Conservation (phyloP, 306 rosid genomes). For the Cicer judaicum region DNA sequence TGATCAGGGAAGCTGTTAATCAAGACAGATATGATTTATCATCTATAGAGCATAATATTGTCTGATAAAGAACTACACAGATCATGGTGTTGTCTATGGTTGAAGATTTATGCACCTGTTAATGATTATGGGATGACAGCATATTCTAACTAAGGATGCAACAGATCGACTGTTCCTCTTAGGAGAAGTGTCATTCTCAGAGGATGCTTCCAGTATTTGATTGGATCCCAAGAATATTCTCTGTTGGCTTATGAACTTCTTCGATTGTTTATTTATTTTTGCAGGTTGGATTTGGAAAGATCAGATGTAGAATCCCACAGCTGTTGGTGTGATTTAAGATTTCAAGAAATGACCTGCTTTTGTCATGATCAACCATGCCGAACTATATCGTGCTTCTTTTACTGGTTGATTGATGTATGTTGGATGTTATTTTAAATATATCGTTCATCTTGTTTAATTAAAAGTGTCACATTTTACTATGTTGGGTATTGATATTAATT, state of each 20-base stretch:
- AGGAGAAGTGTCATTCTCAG: conserved; percentile 52
- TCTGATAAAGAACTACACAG: conserved; percentile 28
- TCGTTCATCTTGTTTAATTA: conserved; percentile 32
- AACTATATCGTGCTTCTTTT: conserved; percentile 74
- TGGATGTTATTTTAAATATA: conserved; percentile 60
- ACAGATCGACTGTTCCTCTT: conserved; percentile 47
- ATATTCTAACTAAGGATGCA: conserved; percentile 47
- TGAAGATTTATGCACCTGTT: conserved; percentile 47
- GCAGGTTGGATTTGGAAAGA: conserved; percentile 77
- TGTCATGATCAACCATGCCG: conserved; percentile 72
- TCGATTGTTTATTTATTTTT: conserved; percentile 64
- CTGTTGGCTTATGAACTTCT: conserved; percentile 61
- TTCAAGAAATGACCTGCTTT: conserved; percentile 74
- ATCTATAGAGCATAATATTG: conserved; percentile 41
- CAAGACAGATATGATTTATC: conserved; percentile 43
- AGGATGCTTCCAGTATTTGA: conserved; percentile 70
- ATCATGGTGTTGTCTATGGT: conserved; percentile 43
- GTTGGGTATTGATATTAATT: conserved; percentile 35
- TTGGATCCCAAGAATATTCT: conserved; percentile 60
- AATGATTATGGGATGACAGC: conserved; percentile 44
- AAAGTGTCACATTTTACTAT: conserved; percentile 44
- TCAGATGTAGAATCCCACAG: conserved; percentile 57
- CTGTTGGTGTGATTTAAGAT: conserved; percentile 72
- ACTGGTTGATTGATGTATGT: conserved; percentile 89
- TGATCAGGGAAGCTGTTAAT: conserved; percentile 49